Base-by-base conservation (phyloP, 202 grass and related monocot species). In the Schoenoplectus tabernaemontani region DNA sequence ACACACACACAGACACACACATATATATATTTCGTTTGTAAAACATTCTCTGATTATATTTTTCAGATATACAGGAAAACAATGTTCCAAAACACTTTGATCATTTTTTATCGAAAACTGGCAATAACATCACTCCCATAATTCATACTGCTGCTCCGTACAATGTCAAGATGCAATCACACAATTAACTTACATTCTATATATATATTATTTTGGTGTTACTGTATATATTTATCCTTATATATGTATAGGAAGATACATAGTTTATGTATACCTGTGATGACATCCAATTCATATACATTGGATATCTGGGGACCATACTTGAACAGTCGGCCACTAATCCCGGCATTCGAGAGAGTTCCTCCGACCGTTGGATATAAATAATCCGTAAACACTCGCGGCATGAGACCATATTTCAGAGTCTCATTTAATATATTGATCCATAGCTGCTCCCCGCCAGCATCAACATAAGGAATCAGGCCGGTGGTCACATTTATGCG, bases 281-380 rank as follows among this genome's bases (percentile, higher is more conserved):
- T 86, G n/a, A 94, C 92, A 79, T 94, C 92, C 2, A 94, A 74
- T 74, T 94, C 92, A 44, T 48, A 64, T 9, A 91, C 89, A 83
- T 93, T 93, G 38, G 82, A 82, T 1, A 91, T 94, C 80, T 94
- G 91, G 0, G 91, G 91, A 34, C 91, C 91, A 78, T 85, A 38
- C 11, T 81, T 84, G 81, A 77, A 87, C 7, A 82, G 23, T 78
- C 89, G 82, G 12, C 91, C 91, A 39, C 91, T 87, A 41, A 94
- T 4, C 12, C 91, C 91, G 22, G 89, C 92, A 81, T 94, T 94
- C 28, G 92, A 91, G 28, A 94, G 89, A 24, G 92, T 91, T 41
- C 92, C 92, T 30, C 92, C 92, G 17, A 94, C 84, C 19, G 92
- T 89, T 32, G 86, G 76, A 78, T 85, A 64, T 59, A 94, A 83